phyloP scores from a whole-genome alignment of 2,329 filamentous ascomycete genomes.

The Zymoseptoria passerinii region DNA sequence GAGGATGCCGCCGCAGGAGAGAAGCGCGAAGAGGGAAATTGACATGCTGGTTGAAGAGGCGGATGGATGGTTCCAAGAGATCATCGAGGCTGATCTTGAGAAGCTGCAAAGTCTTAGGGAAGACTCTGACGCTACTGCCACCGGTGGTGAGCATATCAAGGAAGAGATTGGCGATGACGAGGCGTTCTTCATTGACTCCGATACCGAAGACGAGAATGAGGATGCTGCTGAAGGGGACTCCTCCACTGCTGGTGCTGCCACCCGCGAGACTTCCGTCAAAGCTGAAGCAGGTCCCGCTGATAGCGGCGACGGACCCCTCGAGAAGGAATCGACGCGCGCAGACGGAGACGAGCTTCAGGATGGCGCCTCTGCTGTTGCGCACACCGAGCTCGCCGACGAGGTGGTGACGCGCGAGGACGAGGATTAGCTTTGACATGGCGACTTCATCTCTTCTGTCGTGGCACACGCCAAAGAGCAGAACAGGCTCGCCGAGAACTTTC shows the following conservation, averaged over 20 bases:
- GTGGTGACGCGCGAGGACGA: background rate
- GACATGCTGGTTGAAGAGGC: conserved; percentile 13
- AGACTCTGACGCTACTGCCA: background rate
- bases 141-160: background rate
- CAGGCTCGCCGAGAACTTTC: background rate
- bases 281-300: background rate
- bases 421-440: background rate
- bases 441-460: background rate
- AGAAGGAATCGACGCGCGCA: background rate
- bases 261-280: background rate
- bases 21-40: conserved; percentile 11
- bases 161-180: conserved; percentile 7
- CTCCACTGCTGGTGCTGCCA: background rate
- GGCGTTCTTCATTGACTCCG: background rate
- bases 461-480: background rate
- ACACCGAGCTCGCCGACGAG: background rate
- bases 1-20: conserved; percentile 16
- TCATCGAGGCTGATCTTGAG: conserved; percentile 13
- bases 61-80: conserved; percentile 13
- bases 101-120: conserved; percentile 6
- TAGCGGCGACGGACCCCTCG: background rate
- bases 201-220: background rate
- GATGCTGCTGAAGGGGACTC: background rate
- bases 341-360: background rate
- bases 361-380: background rate